These are phyloP conservation scores for Fusarium brachygibbosum DNA, from an alignment of 2,329 filamentous ascomycete genomes.

Conservation along the genomic window DNA sequence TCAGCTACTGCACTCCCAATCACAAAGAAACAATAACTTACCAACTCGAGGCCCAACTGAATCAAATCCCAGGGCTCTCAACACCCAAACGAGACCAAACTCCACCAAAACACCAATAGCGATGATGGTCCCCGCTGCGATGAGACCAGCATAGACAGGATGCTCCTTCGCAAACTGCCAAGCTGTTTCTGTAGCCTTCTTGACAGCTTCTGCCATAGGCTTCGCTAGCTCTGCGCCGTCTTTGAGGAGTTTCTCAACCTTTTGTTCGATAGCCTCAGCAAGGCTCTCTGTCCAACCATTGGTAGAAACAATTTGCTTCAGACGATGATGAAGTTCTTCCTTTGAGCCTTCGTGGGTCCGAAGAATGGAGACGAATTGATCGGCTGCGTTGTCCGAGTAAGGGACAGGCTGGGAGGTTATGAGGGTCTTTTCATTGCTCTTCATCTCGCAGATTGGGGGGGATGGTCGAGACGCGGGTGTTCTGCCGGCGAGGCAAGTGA, in stretches of 20 bases:
- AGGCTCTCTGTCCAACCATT: conserved; percentile 40
- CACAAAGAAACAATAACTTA: not conserved
- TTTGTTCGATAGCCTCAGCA: conserved; percentile 29
- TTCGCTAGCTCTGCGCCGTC: conserved; percentile 19
- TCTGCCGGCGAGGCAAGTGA: conserved; percentile 3
- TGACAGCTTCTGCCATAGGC: conserved; percentile 29
- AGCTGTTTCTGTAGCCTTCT: conserved; percentile 18
- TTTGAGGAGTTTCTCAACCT: conserved; percentile 33
- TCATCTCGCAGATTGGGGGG: not conserved
- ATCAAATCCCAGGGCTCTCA: conserved; percentile 44
- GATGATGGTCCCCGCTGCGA: conserved; percentile 35
- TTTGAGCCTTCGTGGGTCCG: not conserved
- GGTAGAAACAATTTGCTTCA: conserved; percentile 27
- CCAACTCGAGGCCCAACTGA: conserved; percentile 32
- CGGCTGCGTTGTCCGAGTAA: conserved; percentile 30
- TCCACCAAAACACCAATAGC: conserved; percentile 38
- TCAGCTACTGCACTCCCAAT: fast-evolving
- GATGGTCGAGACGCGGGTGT: fast-evolving
- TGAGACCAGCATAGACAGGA: conserved; percentile 37
- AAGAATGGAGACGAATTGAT: conserved; percentile 28
- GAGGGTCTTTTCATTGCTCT: not conserved
- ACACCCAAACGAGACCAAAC: conserved; percentile 38
- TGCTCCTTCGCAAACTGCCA: conserved; percentile 42
- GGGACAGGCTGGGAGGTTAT: not conserved
- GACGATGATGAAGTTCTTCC: conserved; percentile 6